Evolutionary conservation across 805 yeast species (phyloP), one percentile per base, ranked within the genome.

Genomic region (Phaffomyces antillensis): DNA sequence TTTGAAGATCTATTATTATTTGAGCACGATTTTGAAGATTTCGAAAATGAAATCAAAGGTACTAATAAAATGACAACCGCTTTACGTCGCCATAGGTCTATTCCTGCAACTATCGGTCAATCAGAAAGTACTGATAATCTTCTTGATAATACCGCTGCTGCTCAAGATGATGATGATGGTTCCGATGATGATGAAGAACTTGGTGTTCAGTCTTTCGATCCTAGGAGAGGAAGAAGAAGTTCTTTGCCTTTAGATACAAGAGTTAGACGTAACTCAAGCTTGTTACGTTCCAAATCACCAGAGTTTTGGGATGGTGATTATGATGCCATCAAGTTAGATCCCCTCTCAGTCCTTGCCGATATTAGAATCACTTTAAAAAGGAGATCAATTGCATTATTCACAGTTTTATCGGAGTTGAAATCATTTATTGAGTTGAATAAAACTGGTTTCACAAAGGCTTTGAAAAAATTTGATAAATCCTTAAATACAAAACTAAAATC

Each of bases 391-490:
- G 75, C 82, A 4, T 65, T 80, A 36, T 91, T 79, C 66, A 91
- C 91, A 4, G 68, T 77, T 17, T 67, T 89, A 18, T 83, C 90
- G 8, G 98, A 91, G 63, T 72, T 91, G 52, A 80, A 84, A 55
- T 86, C 96, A 11, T 91, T 68, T 60, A 73, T 86, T 41, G 96
- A 89, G 57, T 71, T 93, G 52, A 91, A 91, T 70, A 76, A 73
- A 52, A 86, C 95, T 23, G 98, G 97, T 3, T 86, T 91, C 63
- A 76, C 86, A 42, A 91, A 91, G 65, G 90, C 91, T 36, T 73
- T 89, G 52, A 91, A 91, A 63, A 91, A 91, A 65, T 93, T 87
- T 62, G 96, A 93, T 65, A 91, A 91, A 62, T 80, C 86, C 11
- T 68, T 87, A 52, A 75, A 76, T 47, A 77, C 85, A 34, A 62